Evolutionary conservation across 371 early-diverging fungal species (phyloP), one percentile per base, ranked within the genome.

Genomic region (Choanephora cucurbitarum): DNA sequence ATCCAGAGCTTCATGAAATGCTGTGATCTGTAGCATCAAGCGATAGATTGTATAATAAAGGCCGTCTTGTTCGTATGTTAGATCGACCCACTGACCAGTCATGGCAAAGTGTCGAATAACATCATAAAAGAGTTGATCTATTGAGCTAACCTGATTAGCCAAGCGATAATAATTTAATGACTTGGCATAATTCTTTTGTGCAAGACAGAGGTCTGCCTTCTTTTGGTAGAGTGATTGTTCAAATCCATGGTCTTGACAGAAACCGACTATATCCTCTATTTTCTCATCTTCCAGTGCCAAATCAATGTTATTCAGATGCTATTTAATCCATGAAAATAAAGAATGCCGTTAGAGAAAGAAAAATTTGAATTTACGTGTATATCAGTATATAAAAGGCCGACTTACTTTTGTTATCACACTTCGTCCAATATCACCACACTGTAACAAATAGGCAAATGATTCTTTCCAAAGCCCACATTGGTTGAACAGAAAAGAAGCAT

Each of bases 401-500:
- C 6, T 48, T 50, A 62, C 62, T 43, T 62, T 37, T 9, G 43
- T 21, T 8, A 62, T 28, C 14, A 34, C 43, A 11, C 34, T 15
- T 42, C 37, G 57, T 48, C 62, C 62, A 0, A 49, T 32, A 10
- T 42, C 37, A n/a, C 49, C 49, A 39, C 62, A 62, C 7, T 47
- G 17, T 24, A 57, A n/a, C 24, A 52, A 32, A 48, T 62, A 62
- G 8, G 19, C 17, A 10, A 52, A 52, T 1, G 47, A 52, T 13
- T 57, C 53, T 19, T 44, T 19, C 49, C 49, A 52, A 37, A 43
- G 40, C 2, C 18, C 41, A 44, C 39, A 47, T 23, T 37, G 50
- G 17, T 50, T 49, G 14, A 46, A 48, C 13, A 62, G 19, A 21
- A n/a, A 43, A 5, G 62, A 48, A 0, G 57, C 48, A 15, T 62